A percentile compares a stretch with the other conserved stretches of the same genome.
Conservation (phyloP, 2,329 filamentous ascomycete genomes). For the Aureobasidium pullulans region DNA sequence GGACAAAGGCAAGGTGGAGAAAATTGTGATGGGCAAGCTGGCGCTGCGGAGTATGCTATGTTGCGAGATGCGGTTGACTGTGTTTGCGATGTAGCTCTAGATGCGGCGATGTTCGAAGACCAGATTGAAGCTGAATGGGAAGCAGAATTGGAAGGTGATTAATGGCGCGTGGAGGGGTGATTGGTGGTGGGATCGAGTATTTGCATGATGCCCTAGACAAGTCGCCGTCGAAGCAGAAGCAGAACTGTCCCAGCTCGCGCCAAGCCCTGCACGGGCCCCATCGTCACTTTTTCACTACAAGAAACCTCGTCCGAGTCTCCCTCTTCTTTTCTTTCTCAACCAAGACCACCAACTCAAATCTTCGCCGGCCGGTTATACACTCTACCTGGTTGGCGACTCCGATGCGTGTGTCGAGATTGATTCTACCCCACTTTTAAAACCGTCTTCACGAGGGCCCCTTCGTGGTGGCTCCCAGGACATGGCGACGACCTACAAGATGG, state of each 20-base stretch:
- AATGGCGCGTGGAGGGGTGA: background rate
- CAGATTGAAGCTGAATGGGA: background rate
- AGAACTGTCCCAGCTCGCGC: slow-evolving; percentile 9
- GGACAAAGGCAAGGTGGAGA: slow-evolving; percentile 1
- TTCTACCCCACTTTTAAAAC: slow-evolving; percentile 65
- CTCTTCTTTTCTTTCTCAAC: slow-evolving; percentile 34
- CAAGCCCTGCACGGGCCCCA: slow-evolving; percentile 12
- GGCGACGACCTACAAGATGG: slow-evolving; percentile 62
- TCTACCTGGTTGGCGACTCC: slow-evolving; percentile 62
- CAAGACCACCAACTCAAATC: slow-evolving; percentile 71
- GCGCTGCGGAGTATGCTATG: background rate
- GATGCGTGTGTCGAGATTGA: slow-evolving; percentile 65
- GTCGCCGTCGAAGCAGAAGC: background rate
- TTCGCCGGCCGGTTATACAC: slow-evolving; percentile 52
- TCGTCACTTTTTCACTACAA: slow-evolving; percentile 15
- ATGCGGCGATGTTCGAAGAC: background rate
- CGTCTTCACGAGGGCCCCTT: slow-evolving; percentile 65
- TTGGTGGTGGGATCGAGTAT: background rate
- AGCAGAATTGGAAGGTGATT: background rate
- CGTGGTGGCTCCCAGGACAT: slow-evolving; percentile 54
- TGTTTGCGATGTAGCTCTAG: background rate
- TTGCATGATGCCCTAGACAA: background rate
- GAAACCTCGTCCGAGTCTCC: slow-evolving; percentile 17
- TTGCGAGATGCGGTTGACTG: background rate
- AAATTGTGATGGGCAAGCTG: slow-evolving; percentile 12